Base-by-base conservation (phyloP, 1,139 yeast genomes). In the Scheffersomyces lignicola region DNA sequence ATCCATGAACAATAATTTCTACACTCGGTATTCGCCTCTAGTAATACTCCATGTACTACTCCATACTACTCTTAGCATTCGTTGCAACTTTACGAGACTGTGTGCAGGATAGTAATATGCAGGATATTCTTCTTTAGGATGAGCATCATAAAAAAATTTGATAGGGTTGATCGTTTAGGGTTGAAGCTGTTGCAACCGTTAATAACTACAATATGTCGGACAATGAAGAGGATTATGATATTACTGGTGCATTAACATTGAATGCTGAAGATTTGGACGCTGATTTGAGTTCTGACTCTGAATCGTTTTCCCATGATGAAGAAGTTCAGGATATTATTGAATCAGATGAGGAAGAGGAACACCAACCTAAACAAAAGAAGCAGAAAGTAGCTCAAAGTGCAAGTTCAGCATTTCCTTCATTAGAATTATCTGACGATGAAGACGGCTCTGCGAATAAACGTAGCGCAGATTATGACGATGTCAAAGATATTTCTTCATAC, bases 381-480 rank as follows among this genome's bases (percentile, higher is more conserved):
- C 39, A 48, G 39, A 54, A 45, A 47, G 48, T 36, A 37, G 47
- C 22, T 33, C 38, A 22, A 15, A 42, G 41, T 17, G 38, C 47
- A 5, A 47, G 43, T 12, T 32, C 43, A 18, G 48, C 66, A 3
- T 84, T 86, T 54, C 95, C 95, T 3, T 52, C 68, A 3, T 56
- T 87, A 36, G 95, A 86, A 49, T 60, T 82, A 6, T 79, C 85
- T 1, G 92, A 81, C 48, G 80, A 73, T 36, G 84, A 78, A 39
- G 74, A 66, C 10, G 70, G 59, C 4, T 56, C 45, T 5, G 5
- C 9, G 5, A 4, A 11, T 15, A 14, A 26, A 7, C 5, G 16
- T 7, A 11, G 18, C 18, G 18, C 16, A 10, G 29, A 26, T 5
- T 15, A 7, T n/a, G 50, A 48, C 3, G 62, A 55, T 2, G 58